Evolutionary conservation across 108 stramenopile genomes (phyloP).

Genomic region (Parietichytrium sp.): DNA sequence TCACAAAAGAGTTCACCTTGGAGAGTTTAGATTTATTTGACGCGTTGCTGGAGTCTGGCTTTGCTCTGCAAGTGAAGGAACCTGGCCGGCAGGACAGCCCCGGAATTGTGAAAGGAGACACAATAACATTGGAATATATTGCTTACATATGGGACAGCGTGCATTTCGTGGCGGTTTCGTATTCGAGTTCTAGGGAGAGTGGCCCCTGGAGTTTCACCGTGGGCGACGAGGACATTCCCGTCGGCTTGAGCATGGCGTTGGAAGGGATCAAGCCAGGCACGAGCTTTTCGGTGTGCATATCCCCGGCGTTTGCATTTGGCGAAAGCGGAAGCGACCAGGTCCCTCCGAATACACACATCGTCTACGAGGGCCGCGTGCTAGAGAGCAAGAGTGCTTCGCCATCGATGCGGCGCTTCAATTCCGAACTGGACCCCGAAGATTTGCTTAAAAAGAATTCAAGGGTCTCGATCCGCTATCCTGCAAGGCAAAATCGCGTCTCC

Average conservation of each 20-base stretch:
- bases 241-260: not conserved
- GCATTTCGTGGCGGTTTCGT: not conserved
- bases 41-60: not conserved
- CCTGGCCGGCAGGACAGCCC: not conserved
- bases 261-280: not conserved
- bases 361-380: not conserved
- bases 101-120: not conserved
- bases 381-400: not conserved
- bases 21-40: slow-evolving; percentile 28
- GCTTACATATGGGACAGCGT: slow-evolving; percentile 35
- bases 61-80: not conserved
- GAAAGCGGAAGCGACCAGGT: not conserved
- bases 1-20: not conserved
- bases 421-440: not conserved
- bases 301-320: not conserved
- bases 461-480: not conserved
- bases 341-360: not conserved
- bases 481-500: not conserved
- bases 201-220: not conserved
- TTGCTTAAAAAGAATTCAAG: not conserved
- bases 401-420: not conserved
- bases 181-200: not conserved
- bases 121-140: not conserved
- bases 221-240: not conserved
- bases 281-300: not conserved